Conservation (phyloP, 495 filamentous ascomycete species). For the Xylaria flabelliformis region DNA sequence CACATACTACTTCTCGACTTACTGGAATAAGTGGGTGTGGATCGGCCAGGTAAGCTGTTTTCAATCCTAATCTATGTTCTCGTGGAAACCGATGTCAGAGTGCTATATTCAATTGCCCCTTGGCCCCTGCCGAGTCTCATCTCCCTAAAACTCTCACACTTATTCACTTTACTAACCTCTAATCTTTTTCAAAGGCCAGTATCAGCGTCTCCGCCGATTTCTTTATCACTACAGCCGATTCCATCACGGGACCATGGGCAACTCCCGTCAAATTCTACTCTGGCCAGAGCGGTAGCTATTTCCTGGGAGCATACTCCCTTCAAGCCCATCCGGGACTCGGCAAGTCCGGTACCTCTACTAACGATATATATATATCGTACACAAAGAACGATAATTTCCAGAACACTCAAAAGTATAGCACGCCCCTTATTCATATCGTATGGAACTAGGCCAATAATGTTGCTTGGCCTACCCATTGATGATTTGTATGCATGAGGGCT, state of each 20-base stretch:
- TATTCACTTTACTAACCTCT: background rate
- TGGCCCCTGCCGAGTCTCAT: background rate
- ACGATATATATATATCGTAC: constrained; percentile 43
- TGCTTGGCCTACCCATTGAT: background rate
- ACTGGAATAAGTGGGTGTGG: constrained; percentile 42
- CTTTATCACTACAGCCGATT: constrained; percentile 43
- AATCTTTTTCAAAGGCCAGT: constrained; percentile 8
- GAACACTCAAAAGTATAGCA: background rate
- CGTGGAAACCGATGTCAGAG: background rate
- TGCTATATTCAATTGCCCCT: background rate
- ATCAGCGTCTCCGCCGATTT: constrained; percentile 38
- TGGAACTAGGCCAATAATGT: constrained; percentile 22
- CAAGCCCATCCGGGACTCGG: constrained; percentile 39
- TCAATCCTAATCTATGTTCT: background rate
- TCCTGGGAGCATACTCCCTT: constrained; percentile 34
- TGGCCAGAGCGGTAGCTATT: constrained; percentile 28
- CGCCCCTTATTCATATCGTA: constrained; percentile 26
- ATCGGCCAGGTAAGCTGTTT: constrained; percentile 37
- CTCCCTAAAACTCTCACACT: background rate
- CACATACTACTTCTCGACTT: constrained; percentile 40
- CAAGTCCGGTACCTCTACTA: constrained; percentile 27
- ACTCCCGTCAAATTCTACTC: constrained; percentile 37
- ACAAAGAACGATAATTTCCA: constrained; percentile 27
- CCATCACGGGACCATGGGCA: constrained; percentile 42
- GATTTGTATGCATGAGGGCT: background rate